Conservation (phyloP, 805 yeast genomes). For the Cyberlindnera maritima region DNA sequence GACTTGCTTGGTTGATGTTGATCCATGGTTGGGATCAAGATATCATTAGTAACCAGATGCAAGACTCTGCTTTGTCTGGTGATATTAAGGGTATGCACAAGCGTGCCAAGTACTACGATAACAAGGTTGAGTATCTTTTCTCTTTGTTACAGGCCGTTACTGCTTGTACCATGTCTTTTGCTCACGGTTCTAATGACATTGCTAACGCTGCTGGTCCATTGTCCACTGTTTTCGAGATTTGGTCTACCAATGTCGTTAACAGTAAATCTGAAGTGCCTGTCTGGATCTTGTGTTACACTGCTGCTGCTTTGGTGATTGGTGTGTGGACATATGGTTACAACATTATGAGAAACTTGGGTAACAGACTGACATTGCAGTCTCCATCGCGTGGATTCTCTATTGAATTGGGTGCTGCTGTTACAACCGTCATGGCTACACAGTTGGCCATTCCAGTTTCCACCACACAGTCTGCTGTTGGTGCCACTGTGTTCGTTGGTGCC, state of each 20-base stretch:
- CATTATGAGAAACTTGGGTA: slow-evolving; percentile 69
- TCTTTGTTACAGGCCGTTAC: slow-evolving; percentile 69
- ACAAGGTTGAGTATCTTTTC: slow-evolving; percentile 65
- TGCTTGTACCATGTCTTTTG: slow-evolving; percentile 77
- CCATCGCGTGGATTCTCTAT: slow-evolving; percentile 77
- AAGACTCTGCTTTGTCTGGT: slow-evolving; percentile 40
- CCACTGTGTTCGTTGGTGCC: slow-evolving; percentile 71
- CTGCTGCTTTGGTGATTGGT: slow-evolving; percentile 64
- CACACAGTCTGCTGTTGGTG: slow-evolving; percentile 77
- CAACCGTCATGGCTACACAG: slow-evolving; percentile 74
- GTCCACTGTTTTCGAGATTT: slow-evolving; percentile 59
- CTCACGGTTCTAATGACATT: slow-evolving; percentile 81
- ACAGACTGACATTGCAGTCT: slow-evolving; percentile 69
- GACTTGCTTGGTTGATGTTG: slow-evolving; percentile 44
- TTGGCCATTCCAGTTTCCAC: slow-evolving; percentile 72
- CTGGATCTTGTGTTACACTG: slow-evolving; percentile 71
- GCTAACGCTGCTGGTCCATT: slow-evolving; percentile 78
- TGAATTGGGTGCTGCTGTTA: slow-evolving; percentile 76
- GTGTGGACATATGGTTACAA: slow-evolving; percentile 70
- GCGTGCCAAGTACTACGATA: slow-evolving; percentile 63
- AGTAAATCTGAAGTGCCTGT: slow-evolving; percentile 58
- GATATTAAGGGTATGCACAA: slow-evolving; percentile 50
- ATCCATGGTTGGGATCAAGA: slow-evolving; percentile 66
- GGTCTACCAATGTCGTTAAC: slow-evolving; percentile 48
- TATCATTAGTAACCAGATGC: slow-evolving; percentile 49